These are phyloP conservation scores for Xylariaceae sp. DNA, from an alignment of 2,329 filamentous ascomycete genomes.

Conservation along the genomic window DNA sequence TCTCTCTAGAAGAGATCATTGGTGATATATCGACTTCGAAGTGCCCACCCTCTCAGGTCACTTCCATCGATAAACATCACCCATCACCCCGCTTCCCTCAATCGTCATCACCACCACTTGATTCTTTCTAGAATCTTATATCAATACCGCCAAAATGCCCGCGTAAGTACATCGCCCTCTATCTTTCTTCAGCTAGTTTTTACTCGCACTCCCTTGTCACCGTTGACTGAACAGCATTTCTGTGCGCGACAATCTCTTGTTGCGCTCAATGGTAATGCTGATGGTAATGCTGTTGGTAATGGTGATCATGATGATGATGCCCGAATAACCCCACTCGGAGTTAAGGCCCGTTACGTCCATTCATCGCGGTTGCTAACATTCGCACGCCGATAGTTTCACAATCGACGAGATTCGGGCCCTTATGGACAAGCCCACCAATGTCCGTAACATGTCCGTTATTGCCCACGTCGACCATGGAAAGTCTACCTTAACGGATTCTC, in stretches of 20 bases:
- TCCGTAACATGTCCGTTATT: constrained; percentile 99
- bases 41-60: constrained; percentile 24
- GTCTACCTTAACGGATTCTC: constrained; percentile 98
- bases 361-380: constrained; percentile 51
- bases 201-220: constrained; percentile 3
- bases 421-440: constrained; percentile 74
- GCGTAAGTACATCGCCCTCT: constrained; percentile 72
- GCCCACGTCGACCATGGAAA: constrained; percentile 99
- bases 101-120: constrained; percentile 1
- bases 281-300: no score
- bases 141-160: constrained; percentile 96
- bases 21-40: constrained; percentile 21
- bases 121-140: constrained; percentile 43
- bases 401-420: constrained; percentile 85
- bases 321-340: constrained; percentile 43
- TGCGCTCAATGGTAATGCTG: no score
- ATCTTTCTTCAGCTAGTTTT: not conserved
- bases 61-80: constrained; percentile 23
- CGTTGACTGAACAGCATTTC: not conserved
- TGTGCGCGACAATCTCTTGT: no score
- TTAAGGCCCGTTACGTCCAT: constrained; percentile 39
- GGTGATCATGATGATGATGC: constrained; percentile 19
- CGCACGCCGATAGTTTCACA: constrained; percentile 76
- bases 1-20: constrained; percentile 25
- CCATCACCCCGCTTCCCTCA: constrained; percentile 20